Conservation (phyloP, 2,329 filamentous ascomycete species). For the Thelonectria rubi region DNA sequence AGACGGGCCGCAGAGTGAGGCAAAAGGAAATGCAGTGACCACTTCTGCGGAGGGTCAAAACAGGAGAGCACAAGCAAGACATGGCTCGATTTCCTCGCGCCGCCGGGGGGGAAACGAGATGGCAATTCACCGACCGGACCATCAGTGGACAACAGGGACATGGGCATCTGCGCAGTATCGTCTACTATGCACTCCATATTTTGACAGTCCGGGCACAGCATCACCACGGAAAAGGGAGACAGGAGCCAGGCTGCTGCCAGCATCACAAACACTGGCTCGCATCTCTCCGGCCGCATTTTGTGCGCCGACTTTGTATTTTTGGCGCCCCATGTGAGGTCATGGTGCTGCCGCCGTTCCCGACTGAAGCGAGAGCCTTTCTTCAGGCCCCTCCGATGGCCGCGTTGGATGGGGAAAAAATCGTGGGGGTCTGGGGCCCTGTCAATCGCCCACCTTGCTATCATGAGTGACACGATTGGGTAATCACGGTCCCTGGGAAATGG, state of each 20-base stretch:
- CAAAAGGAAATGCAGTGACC: not conserved
- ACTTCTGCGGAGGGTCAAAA: not conserved
- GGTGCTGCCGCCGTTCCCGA: constrained; percentile 32
- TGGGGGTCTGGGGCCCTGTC: constrained; percentile 42
- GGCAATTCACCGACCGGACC: not conserved
- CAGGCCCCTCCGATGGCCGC: too few species aligned
- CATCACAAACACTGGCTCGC: constrained; percentile 17
- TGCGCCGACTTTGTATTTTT: constrained; percentile 24
- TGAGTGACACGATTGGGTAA: constrained; percentile 41
- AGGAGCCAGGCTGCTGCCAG: too few species aligned
- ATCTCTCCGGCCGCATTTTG: constrained; percentile 25
- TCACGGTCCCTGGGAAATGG: constrained; percentile 24
- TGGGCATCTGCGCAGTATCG: not conserved
- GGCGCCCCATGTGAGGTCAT: constrained; percentile 35
- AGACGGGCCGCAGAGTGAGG: not conserved
- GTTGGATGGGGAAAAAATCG: constrained; percentile 30
- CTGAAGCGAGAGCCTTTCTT: too few species aligned
- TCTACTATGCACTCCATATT: not conserved
- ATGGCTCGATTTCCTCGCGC: constrained; percentile 12
- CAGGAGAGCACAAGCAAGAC: constrained; percentile 7
- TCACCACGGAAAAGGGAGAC: too few species aligned
- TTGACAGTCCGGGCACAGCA: too few species aligned
- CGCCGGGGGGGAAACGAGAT: constrained; percentile 3
- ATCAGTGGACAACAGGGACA: not conserved
- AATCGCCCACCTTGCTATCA: constrained; percentile 41